Percentiles rank a stretch among this genome's conserved stretches.
Evolutionary conservation across 352 stramenopile genomes (phyloP).

Genomic region (Phytopythium delawarense): DNA sequence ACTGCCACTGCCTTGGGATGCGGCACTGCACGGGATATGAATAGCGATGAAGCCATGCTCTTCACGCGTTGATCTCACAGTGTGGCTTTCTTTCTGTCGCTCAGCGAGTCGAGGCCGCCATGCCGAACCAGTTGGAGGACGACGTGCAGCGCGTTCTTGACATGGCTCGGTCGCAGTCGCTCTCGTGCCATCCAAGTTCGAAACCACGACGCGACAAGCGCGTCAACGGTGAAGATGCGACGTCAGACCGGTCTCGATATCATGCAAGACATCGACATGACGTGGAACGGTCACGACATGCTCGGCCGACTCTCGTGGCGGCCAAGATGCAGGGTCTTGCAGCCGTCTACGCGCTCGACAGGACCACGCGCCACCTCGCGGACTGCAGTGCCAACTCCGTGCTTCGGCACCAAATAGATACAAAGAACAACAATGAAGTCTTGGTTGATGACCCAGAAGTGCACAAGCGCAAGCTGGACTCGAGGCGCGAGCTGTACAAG

Average conservation of each 20-base stretch:
- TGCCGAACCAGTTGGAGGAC: slow-evolving; percentile 37
- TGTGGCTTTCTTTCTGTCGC: too few relatives aligned
- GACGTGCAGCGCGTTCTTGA: slow-evolving; percentile 54
- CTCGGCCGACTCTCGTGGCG: slow-evolving; percentile 15
- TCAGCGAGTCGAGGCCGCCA: background rate
- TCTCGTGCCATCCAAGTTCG: slow-evolving; percentile 9
- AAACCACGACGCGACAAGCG: slow-evolving; percentile 1
- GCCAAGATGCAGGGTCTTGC: slow-evolving; percentile 26
- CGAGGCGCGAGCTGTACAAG: slow-evolving; percentile 39
- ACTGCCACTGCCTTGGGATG: too few relatives aligned
- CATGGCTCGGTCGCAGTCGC: slow-evolving; percentile 29
- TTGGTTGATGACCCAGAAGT: slow-evolving; percentile 14
- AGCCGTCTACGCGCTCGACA: slow-evolving; percentile 32
- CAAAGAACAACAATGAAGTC: slow-evolving; percentile 1
- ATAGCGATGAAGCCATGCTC: too few relatives aligned
- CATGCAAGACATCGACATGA: slow-evolving; percentile 26
- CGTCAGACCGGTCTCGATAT: too few relatives aligned
- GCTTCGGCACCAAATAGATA: slow-evolving; percentile 1
- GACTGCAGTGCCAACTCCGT: slow-evolving; percentile 18
- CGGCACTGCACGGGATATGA: too few relatives aligned
- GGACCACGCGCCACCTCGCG: slow-evolving; percentile 17
- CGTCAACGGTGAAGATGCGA: background rate
- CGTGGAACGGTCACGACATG: background rate
- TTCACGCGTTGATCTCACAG: too few relatives aligned
- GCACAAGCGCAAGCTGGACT: slow-evolving; percentile 29